Evolutionary conservation across 257 asterid genomes (phyloP).

Genomic region (Cinchona pubescens): DNA sequence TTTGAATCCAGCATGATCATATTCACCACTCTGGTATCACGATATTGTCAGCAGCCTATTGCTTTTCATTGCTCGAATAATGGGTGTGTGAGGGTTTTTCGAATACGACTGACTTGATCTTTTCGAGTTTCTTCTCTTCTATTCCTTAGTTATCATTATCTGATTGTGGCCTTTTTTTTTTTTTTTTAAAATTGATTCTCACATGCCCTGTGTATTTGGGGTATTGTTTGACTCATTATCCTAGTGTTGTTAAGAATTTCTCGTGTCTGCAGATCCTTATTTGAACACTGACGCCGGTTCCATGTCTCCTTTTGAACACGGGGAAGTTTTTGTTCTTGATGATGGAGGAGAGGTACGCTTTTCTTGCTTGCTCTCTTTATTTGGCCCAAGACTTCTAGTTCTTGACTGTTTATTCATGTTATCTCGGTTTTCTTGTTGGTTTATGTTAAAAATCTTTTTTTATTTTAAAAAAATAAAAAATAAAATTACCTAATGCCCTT

Average conservation of each 20-base stretch:
- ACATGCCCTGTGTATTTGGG: not conserved
- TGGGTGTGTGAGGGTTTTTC: not conserved
- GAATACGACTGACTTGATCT: not conserved
- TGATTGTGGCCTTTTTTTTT: not conserved
- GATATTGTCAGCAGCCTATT: not conserved
- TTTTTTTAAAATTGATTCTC: not conserved
- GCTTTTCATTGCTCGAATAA: too few species aligned
- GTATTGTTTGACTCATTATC: not conserved
- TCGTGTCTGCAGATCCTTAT: constrained; percentile 69
- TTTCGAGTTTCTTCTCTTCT: not conserved
- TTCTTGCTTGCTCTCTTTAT: constrained; percentile 8
- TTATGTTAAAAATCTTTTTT: not conserved
- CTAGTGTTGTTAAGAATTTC: not conserved
- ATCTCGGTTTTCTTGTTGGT: not conserved
- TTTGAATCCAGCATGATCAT: not conserved
- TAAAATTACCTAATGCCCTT: too few species aligned
- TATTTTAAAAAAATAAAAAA: too few species aligned
- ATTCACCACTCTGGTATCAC: not conserved
- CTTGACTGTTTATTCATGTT: too few species aligned
- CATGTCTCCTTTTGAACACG: constrained; percentile 99
- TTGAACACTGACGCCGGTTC: constrained; percentile 96
- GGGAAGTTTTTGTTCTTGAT: constrained; percentile 95
- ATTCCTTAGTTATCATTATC: not conserved
- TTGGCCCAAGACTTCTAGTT: too few species aligned
- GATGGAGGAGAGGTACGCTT: constrained; percentile 94